Percentiles rank a stretch among this genome's conserved stretches.
Evolutionary conservation across 1,139 yeast species (phyloP).

Genomic region (Geotrichum siamense): DNA sequence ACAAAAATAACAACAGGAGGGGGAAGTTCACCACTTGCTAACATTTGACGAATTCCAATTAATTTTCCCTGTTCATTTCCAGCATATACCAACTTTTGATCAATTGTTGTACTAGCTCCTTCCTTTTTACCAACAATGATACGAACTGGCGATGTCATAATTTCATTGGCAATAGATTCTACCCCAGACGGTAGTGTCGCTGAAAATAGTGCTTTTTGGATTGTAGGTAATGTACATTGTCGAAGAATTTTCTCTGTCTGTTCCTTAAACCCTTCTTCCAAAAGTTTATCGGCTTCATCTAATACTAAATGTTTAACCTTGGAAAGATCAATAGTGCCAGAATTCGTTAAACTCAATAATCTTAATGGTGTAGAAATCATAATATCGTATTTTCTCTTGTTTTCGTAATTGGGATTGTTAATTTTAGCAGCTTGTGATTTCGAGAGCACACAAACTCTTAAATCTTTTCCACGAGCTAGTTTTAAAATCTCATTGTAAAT

Average conservation of each 20-base stretch:
- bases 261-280: conserved; percentile 83
- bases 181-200: conserved; percentile 95
- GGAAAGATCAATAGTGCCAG: conserved; percentile 51
- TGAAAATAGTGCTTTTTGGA: conserved; percentile 70
- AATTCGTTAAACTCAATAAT: conserved; percentile 67
- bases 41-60: conserved; percentile 81
- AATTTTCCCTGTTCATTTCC: conserved; percentile 95
- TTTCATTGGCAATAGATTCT: conserved; percentile 77
- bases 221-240: conserved; percentile 48
- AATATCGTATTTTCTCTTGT: conserved; percentile 64
- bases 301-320: conserved; percentile 67
- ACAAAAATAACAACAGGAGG: conserved; percentile 92
- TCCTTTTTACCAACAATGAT: conserved; percentile 90
- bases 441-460: conserved; percentile 63
- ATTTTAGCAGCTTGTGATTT: conserved; percentile 69
- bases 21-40: conserved; percentile 74
- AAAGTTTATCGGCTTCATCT: conserved; percentile 94
- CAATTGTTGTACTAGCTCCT: conserved; percentile 79
- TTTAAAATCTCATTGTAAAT: conserved; percentile 63
- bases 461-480: conserved; percentile 44
- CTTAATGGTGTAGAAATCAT: conserved; percentile 84
- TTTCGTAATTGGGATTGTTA: conserved; percentile 38
- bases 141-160: conserved; percentile 80
- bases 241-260: conserved; percentile 84
- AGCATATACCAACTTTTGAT: conserved; percentile 76